A percentile compares a stretch with the other conserved stretches of the same genome.
Conservation (phyloP, 1,284 basidiomycete genomes). For the Pseudozyma hubeiensis region DNA sequence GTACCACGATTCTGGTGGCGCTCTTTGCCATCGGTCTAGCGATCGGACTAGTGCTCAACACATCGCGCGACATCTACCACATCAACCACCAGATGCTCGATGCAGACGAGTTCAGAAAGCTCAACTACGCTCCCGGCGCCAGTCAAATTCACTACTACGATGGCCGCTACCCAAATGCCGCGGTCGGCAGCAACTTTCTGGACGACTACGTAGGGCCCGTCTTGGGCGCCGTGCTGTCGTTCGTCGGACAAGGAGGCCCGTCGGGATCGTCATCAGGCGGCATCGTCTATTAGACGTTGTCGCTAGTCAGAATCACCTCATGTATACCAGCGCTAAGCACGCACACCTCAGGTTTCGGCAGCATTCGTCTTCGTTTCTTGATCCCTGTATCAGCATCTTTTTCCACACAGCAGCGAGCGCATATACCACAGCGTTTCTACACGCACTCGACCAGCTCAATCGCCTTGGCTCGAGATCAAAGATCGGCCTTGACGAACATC, state of each 20-base stretch:
- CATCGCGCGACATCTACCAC: slow-evolving; percentile 50
- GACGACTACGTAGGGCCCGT: slow-evolving; percentile 36
- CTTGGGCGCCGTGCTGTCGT: slow-evolving; percentile 19
- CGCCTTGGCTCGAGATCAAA: background rate
- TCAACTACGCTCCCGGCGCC: slow-evolving; percentile 30
- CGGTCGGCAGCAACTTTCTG: slow-evolving; percentile 36
- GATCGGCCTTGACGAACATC: too few relatives aligned
- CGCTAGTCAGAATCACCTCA: background rate
- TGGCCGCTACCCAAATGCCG: slow-evolving; percentile 38
- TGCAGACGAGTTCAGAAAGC: slow-evolving; percentile 40
- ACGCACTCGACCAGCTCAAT: slow-evolving; percentile 8
- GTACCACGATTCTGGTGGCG: slow-evolving; percentile 8
- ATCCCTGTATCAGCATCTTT: slow-evolving; percentile 22
- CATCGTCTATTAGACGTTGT: slow-evolving; percentile 28
- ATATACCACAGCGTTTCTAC: slow-evolving; percentile 23
- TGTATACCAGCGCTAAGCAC: too few relatives aligned
- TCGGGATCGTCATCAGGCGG: slow-evolving; percentile 7
- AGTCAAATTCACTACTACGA: slow-evolving; percentile 37
- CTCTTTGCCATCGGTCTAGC: slow-evolving; percentile 31
- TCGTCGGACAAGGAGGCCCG: slow-evolving; percentile 18
- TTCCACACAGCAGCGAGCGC: slow-evolving; percentile 13
- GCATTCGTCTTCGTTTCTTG: background rate
- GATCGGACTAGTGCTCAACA: slow-evolving; percentile 33
- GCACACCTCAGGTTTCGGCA: too few relatives aligned
- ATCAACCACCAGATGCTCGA: slow-evolving; percentile 35